Base-by-base conservation (phyloP, 2,329 filamentous ascomycete species). In the Botryosphaeria dothidea region DNA sequence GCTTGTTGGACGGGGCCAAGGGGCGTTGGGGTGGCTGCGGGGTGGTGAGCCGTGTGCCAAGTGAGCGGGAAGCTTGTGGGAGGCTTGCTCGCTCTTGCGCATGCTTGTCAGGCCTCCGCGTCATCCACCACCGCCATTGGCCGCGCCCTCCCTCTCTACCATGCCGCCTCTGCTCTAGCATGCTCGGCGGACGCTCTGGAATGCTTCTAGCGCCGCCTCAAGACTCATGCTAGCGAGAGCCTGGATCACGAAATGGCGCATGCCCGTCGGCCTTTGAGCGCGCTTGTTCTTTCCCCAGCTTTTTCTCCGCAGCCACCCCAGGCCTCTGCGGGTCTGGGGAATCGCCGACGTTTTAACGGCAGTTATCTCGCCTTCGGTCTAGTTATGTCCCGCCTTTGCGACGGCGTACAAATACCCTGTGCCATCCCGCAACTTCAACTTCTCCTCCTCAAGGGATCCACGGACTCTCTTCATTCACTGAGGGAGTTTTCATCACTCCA, bases 361-460 rank as follows among this genome's bases (percentile, higher is more conserved):
- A 8, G 21, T 45, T 31, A 21, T 13, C 27, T 29, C 13, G 34
- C 4, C 36, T 36, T 36, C 23, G 31, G 51, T 11, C n/a, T 29
- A 21, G 23, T 29, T 21, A 36, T 27, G 27, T 21, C 52, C 21
- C 17, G 21, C 9, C 23, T 21, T 25, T 38, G 27, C 25, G 11
- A 46, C 56, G 56, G 25, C 25, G 56, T 60, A 60, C 56, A 60
- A 60, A 60, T 60, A 60, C 41, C 56, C 34, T 36, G 19, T 25
- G 9, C 29, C 17, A 17, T 38, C 41, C 46, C 60, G 3, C 21
- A 11, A 41, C 23, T n/a, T 19, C n/a, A 5, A 23, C 52, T 45
- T 13, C 41, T 34, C 11, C 7, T 8, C 41, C 11, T 6, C 52
- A 41, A n/a, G 52, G 27, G 52, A 29, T 41, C 23, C 13, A 13